Conservation (phyloP, 2,329 filamentous ascomycete genomes). For the Fusarium sublunatum region DNA sequence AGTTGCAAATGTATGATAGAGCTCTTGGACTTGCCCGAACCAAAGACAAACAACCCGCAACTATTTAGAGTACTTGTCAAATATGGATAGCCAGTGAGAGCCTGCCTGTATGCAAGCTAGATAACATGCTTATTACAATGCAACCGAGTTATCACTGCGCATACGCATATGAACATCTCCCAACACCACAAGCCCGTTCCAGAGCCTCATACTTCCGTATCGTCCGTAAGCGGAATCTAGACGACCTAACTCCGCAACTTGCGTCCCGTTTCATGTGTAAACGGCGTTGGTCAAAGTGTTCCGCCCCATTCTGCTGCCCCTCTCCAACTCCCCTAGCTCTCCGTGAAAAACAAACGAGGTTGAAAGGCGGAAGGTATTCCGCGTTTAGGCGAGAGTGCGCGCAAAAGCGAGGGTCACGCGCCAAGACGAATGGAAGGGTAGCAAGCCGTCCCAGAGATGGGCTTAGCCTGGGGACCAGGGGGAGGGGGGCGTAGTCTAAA, state of each 20-base stretch:
- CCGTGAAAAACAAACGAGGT: slow-evolving; percentile 10
- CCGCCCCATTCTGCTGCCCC: slow-evolving; percentile 5
- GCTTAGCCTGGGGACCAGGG: slow-evolving; percentile 27
- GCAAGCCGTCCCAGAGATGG: slow-evolving; percentile 24
- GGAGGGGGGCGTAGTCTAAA: slow-evolving; percentile 19
- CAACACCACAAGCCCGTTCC: background rate
- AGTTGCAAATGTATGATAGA: slow-evolving; percentile 38
- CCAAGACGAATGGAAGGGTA: slow-evolving; percentile 34
- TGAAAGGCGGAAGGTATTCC: slow-evolving; percentile 38
- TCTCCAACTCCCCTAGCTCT: slow-evolving; percentile 8
- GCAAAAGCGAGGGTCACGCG: slow-evolving; percentile 41
- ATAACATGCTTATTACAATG: background rate
- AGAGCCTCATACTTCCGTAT: background rate
- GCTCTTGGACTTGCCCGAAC: slow-evolving; percentile 5
- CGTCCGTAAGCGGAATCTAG: slow-evolving; percentile 10
- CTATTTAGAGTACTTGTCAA: background rate
- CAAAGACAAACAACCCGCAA: background rate
- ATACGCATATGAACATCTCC: background rate
- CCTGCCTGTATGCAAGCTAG: background rate
- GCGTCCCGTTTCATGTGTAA: slow-evolving; percentile 33
- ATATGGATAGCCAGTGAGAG: background rate
- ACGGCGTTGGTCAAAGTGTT: slow-evolving; percentile 7
- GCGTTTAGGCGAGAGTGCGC: slow-evolving; percentile 45
- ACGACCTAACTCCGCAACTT: slow-evolving; percentile 10
- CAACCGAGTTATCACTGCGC: background rate